Evolutionary conservation across 768 basidiomycete species (phyloP).

Genomic region (Pholiota conissans): DNA sequence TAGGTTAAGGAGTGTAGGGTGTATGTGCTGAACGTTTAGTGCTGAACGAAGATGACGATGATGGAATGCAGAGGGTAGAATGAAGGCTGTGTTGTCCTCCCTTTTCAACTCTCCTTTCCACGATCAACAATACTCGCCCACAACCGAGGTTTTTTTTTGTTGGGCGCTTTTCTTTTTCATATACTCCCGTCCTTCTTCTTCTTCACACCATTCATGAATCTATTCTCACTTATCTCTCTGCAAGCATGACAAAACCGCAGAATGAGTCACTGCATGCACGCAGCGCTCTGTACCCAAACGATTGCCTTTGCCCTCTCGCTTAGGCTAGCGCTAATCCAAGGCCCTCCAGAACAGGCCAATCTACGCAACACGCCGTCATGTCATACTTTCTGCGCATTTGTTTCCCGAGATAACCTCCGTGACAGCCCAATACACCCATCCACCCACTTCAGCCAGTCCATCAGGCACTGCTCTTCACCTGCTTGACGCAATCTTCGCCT

Average conservation of each 20-base stretch:
- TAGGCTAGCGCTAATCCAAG: neutral
- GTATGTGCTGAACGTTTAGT: neutral
- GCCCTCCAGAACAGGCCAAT: neutral
- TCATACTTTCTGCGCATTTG: too few species aligned
- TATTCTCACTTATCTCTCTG: neutral
- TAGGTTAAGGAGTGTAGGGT: neutral
- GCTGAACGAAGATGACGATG: neutral
- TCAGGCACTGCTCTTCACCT: neutral
- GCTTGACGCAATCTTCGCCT: neutral
- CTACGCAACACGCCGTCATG: neutral
- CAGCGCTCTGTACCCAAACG: neutral
- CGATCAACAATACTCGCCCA: neutral
- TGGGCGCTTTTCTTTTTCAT: neutral
- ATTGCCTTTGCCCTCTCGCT: neutral
- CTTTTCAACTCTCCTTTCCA: conserved; percentile 1
- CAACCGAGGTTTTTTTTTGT: neutral
- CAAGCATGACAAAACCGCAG: neutral
- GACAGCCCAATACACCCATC: neutral
- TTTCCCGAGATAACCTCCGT: neutral
- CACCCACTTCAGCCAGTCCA: neutral
- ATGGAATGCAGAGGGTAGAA: neutral
- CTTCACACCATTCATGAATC: neutral
- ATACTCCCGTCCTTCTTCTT: neutral
- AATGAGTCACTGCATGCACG: neutral
- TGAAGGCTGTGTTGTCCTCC: neutral